Conservation (phyloP, 768 basidiomycete genomes). For the Lactifluus rugatus region DNA sequence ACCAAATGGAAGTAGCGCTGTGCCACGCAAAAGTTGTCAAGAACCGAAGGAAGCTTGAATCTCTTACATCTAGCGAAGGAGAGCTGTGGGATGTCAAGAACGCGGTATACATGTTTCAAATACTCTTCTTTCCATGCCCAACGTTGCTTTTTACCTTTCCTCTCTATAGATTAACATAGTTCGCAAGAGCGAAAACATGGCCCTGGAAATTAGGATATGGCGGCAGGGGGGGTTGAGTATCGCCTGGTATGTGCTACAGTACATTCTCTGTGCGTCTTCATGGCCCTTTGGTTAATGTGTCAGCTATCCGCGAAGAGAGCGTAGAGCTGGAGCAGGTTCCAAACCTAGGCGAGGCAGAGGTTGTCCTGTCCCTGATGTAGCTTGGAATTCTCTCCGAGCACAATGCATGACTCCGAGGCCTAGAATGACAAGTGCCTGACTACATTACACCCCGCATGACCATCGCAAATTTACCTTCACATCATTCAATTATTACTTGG, state of each 20-base stretch:
- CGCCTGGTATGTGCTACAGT: conserved; percentile 48
- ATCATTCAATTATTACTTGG: too few species aligned
- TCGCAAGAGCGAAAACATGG: conserved; percentile 73
- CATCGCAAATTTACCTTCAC: too few species aligned
- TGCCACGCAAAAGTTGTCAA: conserved; percentile 60
- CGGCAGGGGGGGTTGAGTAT: conserved; percentile 48
- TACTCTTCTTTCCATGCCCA: conserved; percentile 2
- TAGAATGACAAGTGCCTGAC: too few species aligned
- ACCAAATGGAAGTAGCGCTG: conserved; percentile 50
- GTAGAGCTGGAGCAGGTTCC: too few species aligned
- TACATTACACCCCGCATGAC: too few species aligned
- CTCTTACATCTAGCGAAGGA: conserved; percentile 43
- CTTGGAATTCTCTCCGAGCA: too few species aligned
- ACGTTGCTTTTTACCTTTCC: not conserved
- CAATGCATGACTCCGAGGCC: too few species aligned
- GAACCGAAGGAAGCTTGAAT: conserved; percentile 49
- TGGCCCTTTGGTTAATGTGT: too few species aligned
- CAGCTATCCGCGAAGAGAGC: too few species aligned
- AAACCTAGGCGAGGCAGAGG: too few species aligned
- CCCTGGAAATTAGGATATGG: conserved; percentile 48
- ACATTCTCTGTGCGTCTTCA: too few species aligned
- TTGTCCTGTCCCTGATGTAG: too few species aligned
- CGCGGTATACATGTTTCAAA: conserved; percentile 36
- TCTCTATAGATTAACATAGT: conserved; percentile 28
- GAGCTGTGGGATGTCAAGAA: conserved; percentile 75